These are phyloP conservation scores for Hammondia hammondi DNA, from an alignment of 169 alveolate genomes.

Conservation along the genomic window DNA sequence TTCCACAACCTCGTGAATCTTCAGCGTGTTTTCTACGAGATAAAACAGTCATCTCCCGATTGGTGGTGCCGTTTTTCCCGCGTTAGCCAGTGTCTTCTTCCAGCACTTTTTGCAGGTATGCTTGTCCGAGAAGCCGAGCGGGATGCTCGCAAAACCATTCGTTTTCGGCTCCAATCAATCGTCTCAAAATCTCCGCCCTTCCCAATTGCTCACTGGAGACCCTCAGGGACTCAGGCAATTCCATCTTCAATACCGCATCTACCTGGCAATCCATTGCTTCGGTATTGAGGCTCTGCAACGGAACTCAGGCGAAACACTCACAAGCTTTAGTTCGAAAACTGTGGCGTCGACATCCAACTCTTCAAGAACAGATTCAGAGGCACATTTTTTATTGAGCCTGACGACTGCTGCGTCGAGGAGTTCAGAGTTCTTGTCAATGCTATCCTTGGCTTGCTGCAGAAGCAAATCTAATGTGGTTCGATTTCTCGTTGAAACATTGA, in stretches of 20 bases:
- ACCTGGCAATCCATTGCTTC: neutral
- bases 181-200: neutral
- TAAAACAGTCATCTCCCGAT: neutral
- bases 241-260: neutral
- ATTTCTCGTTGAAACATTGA: neutral
- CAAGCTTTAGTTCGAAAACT: neutral
- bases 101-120: constrained; percentile 19
- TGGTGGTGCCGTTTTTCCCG: neutral
- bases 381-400: neutral
- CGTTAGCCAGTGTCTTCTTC: neutral
- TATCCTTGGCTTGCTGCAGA: constrained; percentile 23
- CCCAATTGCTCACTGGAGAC: neutral
- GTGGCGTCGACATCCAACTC: neutral
- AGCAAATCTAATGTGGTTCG: neutral
- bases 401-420: neutral
- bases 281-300: neutral
- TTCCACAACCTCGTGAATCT: no score
- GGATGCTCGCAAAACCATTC: neutral
- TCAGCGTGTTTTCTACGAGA: neutral
- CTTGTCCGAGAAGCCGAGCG: neutral
- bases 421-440: neutral
- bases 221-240: neutral
- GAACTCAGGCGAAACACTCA: neutral
- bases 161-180: neutral
- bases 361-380: neutral